Base-by-base conservation (phyloP, 352 stramenopile species). In the Phytopythium aichiense region DNA sequence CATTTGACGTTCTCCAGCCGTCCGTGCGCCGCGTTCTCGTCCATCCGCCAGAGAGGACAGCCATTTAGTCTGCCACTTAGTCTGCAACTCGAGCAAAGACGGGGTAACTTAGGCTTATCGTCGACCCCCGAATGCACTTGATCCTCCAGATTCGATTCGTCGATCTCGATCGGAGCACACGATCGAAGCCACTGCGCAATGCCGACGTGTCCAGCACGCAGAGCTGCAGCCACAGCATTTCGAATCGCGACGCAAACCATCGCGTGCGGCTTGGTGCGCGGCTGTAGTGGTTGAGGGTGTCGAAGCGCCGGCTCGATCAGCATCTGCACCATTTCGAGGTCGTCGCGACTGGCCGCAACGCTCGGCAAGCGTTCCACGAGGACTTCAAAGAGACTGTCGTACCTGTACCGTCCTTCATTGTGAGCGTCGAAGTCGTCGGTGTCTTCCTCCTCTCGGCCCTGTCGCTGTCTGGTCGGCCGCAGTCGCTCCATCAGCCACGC, bases 1-100 rank as follows among this genome's bases (percentile, higher is more conserved):
- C 69, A 77, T 38, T 77, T 52, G 8, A 74, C 56, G 25, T 72
- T 58, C 38, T 71, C 65, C 35, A 74, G 43, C 30, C 73, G 66
- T 16, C 66, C 66, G 25, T 72, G 37, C 37, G 37, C 37, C 37
- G 37, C 11, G 37, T 43, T 43, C 37, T 20, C 37, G 15, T 15
- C 37, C 37, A 43, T 43, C 37, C 37, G 37, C 37, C 15, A 43
- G 7, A 20, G 15, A 8, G 37, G 37, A 38, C 33, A 38, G 0
- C 33, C 7, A 12, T 38, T 38, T 8, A 5, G 7, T 1, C 2
- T 12, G 11, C 11, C 2, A 13, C 1, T 13, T 12, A 38, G 33
- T 7, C 7, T 38, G 33, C 33, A 38, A 5, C 33, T 12, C 33
- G 33, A 8, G 11, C 33, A 38, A 2, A 1, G 2, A 38, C 7